Evolutionary conservation across 2,329 filamentous ascomycete species (phyloP).

Genomic region (Penicillium digitatum): DNA sequence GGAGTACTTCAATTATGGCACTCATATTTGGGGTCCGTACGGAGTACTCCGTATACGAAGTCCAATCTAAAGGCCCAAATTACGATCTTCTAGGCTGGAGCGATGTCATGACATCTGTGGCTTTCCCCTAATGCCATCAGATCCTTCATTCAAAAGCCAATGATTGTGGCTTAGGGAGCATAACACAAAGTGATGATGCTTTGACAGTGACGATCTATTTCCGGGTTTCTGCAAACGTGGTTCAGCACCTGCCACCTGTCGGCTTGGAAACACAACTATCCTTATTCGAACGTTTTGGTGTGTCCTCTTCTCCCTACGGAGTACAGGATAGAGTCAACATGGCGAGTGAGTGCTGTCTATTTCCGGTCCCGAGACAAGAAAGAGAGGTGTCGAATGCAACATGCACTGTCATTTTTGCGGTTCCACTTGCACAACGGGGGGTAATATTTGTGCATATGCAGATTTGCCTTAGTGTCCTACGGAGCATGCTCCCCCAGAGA

Average conservation of each 20-base stretch:
- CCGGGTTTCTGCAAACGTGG: constrained; percentile 8
- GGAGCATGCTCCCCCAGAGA: background rate
- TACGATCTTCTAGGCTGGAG: background rate
- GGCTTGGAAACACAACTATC: background rate
- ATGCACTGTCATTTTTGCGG: background rate
- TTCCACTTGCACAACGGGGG: background rate
- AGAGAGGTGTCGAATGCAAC: background rate
- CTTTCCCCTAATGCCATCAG: background rate
- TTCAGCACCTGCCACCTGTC: constrained; percentile 1
- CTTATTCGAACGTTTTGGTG: background rate
- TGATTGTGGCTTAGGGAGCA: background rate
- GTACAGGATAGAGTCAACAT: background rate
- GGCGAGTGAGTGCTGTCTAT: background rate
- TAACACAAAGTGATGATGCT: background rate
- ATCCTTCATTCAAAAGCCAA: too few species aligned
- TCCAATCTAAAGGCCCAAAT: background rate
- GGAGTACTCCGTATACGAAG: background rate
- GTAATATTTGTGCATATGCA: background rate
- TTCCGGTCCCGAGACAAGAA: background rate
- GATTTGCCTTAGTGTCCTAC: background rate
- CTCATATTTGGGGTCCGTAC: background rate
- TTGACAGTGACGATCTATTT: constrained; percentile 4
- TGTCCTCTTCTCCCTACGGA: too few species aligned
- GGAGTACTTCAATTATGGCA: background rate
- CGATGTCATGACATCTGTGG: constrained; percentile 7